Conservation (phyloP, 768 basidiomycete genomes). For the Mycena metata region DNA sequence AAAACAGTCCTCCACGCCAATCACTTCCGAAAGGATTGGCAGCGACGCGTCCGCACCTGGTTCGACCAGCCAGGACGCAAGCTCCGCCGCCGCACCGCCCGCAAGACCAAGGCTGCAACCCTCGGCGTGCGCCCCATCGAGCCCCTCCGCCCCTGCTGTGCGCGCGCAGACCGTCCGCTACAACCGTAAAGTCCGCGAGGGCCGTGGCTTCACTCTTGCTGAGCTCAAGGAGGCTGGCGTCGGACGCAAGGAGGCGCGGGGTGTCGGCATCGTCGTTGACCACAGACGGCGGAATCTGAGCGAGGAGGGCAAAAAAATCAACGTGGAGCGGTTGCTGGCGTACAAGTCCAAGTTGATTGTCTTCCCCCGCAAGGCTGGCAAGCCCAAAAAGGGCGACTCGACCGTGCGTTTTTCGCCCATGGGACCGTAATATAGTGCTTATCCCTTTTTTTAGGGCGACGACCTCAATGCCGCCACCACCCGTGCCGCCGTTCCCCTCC, state of each 20-base stretch:
- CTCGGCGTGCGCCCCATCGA: slow-evolving; percentile 93
- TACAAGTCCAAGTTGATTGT: slow-evolving; percentile 95
- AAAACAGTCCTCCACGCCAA: slow-evolving; percentile 87
- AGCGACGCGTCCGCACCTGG: slow-evolving; percentile 95
- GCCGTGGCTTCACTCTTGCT: slow-evolving; percentile 93
- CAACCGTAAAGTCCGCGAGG: slow-evolving; percentile 97
- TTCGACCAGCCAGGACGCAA: slow-evolving; percentile 99
- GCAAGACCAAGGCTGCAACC: slow-evolving; percentile 89
- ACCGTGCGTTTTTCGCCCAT: slow-evolving; percentile 66
- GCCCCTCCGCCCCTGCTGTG: slow-evolving; percentile 96
- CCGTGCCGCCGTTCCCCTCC: slow-evolving; percentile 75
- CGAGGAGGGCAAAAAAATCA: slow-evolving; percentile 96
- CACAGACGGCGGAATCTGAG: slow-evolving; percentile 96
- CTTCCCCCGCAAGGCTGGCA: slow-evolving; percentile 96
- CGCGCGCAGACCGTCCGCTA: slow-evolving; percentile 97
- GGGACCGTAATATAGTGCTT: slow-evolving; percentile 9
- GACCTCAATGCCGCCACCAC: slow-evolving; percentile 86
- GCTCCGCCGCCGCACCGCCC: slow-evolving; percentile 92
- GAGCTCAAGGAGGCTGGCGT: slow-evolving; percentile 98
- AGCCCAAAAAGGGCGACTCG: slow-evolving; percentile 96
- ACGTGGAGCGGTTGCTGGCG: slow-evolving; percentile 92
- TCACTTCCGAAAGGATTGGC: slow-evolving; percentile 99
- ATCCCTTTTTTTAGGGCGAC: slow-evolving; percentile 68
- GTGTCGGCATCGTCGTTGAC: slow-evolving; percentile 96
- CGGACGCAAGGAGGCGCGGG: slow-evolving; percentile 91